Base-by-base conservation (phyloP, 2,329 filamentous ascomycete genomes). In the Dactylellina cionopaga region DNA sequence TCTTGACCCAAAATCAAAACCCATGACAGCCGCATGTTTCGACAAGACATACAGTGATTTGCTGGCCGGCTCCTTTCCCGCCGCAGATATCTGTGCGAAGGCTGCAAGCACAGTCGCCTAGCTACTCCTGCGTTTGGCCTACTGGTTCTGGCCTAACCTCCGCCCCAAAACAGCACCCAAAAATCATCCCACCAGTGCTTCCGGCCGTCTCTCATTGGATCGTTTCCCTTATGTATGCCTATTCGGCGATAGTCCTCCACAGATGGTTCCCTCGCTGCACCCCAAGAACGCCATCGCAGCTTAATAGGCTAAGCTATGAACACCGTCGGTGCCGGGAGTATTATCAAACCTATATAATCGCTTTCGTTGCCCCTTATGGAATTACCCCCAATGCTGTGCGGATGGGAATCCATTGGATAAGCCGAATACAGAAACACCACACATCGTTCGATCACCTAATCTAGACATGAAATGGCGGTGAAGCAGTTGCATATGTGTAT, bases 21-120 rank as follows among this genome's bases (percentile, higher is more conserved):
- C 66, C 66, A 71, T 71, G 66, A 71, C 66, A 64, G 66, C 55
- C 55, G 66, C 66, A 71, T 64, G 66, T 71, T 71, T 71, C 66
- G 66, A 64, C 37, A 37, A 56, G 19, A 19, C n/a, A 10, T 41
- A 43, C 25, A 25, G 19, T 63, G 66, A 63, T 71, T 63, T 71
- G 66, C 58, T 52, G 49, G 46, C 39, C 31, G 44, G 41, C 17
- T 27, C 27, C 46, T 17, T 44, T 56, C 31, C 52, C 52, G 52
- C 35, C 47, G 39, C 43, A 43, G 31, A 1, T 19, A 5, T 35
- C 10, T 29, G 15, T 24, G 15, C 29, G 35, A 25, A 19, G 24
- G 35, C 59, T 64, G 31, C 51, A 56, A 49, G 51, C 51, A 39
- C 54, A 56, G 56, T 56, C 56, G 62, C 62, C 55, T 62, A 55